A percentile compares a stretch with the other conserved stretches of the same genome.
phyloP scores from a whole-genome alignment of 768 basidiomycete species.

The Mycena polygramma region DNA sequence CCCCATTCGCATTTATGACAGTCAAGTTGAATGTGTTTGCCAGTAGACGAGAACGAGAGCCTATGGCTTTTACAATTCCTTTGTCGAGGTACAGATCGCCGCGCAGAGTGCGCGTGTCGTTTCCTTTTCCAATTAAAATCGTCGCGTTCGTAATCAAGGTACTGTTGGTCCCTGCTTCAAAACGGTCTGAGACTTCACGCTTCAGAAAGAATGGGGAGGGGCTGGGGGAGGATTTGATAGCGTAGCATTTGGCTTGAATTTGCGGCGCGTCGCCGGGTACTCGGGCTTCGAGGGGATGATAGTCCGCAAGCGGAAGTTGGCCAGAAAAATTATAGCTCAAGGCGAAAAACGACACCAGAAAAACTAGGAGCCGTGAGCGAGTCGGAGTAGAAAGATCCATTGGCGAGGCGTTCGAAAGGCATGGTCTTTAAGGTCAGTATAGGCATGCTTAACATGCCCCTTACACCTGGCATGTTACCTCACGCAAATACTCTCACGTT shows the following conservation, averaged over 20 bases:
- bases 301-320: constrained; percentile 26
- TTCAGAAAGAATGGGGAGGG: constrained; percentile 51
- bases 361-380: constrained; percentile 30
- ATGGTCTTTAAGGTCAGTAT: constrained; percentile 16
- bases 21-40: constrained; percentile 59
- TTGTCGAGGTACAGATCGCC: constrained; percentile 79
- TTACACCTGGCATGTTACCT: constrained; percentile 33
- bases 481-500: constrained; percentile 27
- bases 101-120: constrained; percentile 65
- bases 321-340: constrained; percentile 24
- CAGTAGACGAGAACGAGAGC: constrained; percentile 59
- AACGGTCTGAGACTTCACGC: constrained; percentile 72
- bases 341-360: constrained; percentile 28
- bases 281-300: constrained; percentile 20
- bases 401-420: background rate
- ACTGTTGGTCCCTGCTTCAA: constrained; percentile 72
- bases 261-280: constrained; percentile 45
- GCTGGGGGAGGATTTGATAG: constrained; percentile 62
- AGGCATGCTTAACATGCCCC: constrained; percentile 30
- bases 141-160: constrained; percentile 81
- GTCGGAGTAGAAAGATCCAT: constrained; percentile 26
- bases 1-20: constrained; percentile 71
- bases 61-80: constrained; percentile 72
- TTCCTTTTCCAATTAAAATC: constrained; percentile 71
- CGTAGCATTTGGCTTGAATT: constrained; percentile 64